phyloP scores from a whole-genome alignment of 805 yeast genomes.

The Candida peoriensis region DNA sequence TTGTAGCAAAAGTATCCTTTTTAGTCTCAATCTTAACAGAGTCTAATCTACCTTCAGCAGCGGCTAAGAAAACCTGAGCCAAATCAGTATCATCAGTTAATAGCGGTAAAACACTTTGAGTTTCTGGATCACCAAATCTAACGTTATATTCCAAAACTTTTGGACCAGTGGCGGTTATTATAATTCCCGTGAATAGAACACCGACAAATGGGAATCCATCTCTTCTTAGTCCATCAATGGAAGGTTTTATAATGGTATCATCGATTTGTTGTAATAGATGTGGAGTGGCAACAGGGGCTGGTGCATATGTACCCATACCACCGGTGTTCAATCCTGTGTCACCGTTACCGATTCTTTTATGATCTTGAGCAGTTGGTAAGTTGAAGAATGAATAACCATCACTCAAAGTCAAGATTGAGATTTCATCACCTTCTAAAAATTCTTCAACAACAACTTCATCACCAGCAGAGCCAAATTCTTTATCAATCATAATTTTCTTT shows the following conservation, averaged over 20 bases:
- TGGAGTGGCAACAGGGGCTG: slow-evolving; percentile 92
- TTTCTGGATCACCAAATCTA: slow-evolving; percentile 98
- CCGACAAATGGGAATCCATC: slow-evolving; percentile 97
- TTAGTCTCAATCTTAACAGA: slow-evolving; percentile 59
- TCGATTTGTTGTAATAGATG: slow-evolving; percentile 66
- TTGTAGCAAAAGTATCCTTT: slow-evolving; percentile 64
- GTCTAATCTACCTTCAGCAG: slow-evolving; percentile 92
- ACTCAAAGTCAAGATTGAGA: slow-evolving; percentile 83
- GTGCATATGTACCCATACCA: slow-evolving; percentile 99
- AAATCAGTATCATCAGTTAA: slow-evolving; percentile 81
- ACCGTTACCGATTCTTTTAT: slow-evolving; percentile 89
- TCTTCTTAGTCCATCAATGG: slow-evolving; percentile 92
- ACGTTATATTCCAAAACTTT: slow-evolving; percentile 96
- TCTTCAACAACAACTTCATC: slow-evolving; percentile 95
- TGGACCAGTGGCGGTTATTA: slow-evolving; percentile 85
- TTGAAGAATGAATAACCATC: slow-evolving; percentile 91
- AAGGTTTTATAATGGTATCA: slow-evolving; percentile 75
- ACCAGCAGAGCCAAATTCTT: slow-evolving; percentile 90
- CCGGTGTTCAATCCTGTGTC: slow-evolving; percentile 96
- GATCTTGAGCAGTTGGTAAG: slow-evolving; percentile 98
- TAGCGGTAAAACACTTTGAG: slow-evolving; percentile 92
- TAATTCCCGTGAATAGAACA: slow-evolving; percentile 90
- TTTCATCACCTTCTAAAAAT: slow-evolving; percentile 93
- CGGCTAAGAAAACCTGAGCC: slow-evolving; percentile 87
- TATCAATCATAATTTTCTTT: slow-evolving; percentile 83